These are phyloP conservation scores for Pichia sp. DNA, from an alignment of 1,139 yeast genomes.

Conservation along the genomic window DNA sequence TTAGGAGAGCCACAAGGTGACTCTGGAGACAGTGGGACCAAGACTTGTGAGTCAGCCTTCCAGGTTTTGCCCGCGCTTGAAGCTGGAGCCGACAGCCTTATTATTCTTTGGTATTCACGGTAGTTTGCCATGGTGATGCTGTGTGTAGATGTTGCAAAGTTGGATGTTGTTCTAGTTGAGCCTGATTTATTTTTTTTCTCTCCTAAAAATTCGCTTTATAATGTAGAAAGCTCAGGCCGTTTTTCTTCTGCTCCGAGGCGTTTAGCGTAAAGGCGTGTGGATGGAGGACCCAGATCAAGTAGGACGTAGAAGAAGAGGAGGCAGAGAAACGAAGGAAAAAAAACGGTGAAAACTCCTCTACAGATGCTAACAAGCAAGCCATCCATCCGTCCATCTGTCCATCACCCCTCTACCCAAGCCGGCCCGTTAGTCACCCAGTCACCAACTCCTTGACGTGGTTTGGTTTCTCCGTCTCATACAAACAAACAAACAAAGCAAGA, in stretches of 20 bases:
- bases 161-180: too few relatives aligned
- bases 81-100: conserved; percentile 8
- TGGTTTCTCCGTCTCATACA: background rate
- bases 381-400: background rate
- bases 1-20: background rate
- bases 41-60: background rate
- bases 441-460: background rate
- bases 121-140: conserved; percentile 25
- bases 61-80: background rate
- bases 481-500: background rate
- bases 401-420: too few relatives aligned
- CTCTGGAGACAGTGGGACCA: background rate
- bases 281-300: background rate
- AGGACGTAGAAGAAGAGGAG: background rate
- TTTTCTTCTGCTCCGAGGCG: background rate
- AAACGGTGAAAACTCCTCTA: background rate
- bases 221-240: background rate
- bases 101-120: conserved; percentile 31
- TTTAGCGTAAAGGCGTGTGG: background rate
- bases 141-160: too few relatives aligned
- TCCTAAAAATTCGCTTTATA: too few relatives aligned
- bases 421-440: background rate
- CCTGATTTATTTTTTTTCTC: too few relatives aligned
- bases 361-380: background rate
- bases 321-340: background rate